Conservation (phyloP, 768 basidiomycete species). For the Kwoniella bestiolae region DNA sequence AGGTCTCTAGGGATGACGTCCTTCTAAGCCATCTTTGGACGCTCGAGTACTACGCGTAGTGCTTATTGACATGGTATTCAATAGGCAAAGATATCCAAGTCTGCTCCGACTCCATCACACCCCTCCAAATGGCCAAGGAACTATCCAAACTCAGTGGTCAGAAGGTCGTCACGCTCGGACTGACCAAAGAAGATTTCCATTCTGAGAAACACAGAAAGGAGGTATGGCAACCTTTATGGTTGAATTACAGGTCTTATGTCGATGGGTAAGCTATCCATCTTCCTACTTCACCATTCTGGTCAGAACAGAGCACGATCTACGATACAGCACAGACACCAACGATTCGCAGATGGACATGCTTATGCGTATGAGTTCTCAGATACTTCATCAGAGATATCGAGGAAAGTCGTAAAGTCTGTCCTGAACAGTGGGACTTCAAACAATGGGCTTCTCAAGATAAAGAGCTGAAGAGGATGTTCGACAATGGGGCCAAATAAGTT, state of each 20-base stretch:
- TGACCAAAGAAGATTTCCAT: conserved; percentile 3
- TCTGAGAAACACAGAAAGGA: neutral
- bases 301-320: too few relatives aligned
- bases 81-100: conserved; percentile 16
- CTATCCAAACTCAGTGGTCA: neutral
- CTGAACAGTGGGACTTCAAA: conserved; percentile 8
- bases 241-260: conserved; percentile 1
- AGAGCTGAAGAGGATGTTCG: neutral
- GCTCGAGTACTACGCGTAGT: too few relatives aligned
- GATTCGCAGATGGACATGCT: neutral
- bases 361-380: too few relatives aligned
- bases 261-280: conserved; percentile 3
- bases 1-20: too few relatives aligned
- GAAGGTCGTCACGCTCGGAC: neutral
- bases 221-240: neutral
- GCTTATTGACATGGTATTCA: neutral
- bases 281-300: too few relatives aligned
- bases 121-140: neutral
- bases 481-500: neutral
- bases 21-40: too few relatives aligned
- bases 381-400: conserved; percentile 6
- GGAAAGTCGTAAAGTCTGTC: conserved; percentile 3
- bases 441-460: conserved; percentile 5
- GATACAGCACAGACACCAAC: too few relatives aligned
- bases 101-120: neutral